Percentiles rank a stretch among this genome's conserved stretches.
Conservation (phyloP, 768 basidiomycete species). For the Auricularia sp. region DNA sequence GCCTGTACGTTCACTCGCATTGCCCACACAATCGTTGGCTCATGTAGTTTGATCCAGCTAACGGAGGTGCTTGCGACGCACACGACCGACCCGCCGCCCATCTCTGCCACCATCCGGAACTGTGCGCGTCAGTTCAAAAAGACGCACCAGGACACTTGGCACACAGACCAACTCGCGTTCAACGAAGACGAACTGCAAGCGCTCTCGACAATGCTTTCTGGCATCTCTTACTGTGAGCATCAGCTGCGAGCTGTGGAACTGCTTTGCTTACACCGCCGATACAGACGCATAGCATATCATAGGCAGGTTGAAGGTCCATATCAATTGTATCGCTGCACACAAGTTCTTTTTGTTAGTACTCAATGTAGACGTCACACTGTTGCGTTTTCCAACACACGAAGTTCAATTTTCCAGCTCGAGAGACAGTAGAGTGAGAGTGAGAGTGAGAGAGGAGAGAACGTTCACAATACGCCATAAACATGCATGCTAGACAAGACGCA, state of each 20-base stretch:
- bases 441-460: not conserved
- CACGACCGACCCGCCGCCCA: conserved; percentile 78
- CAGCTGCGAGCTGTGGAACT: not conserved
- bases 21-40: too few species aligned
- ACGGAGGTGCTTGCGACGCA: conserved; percentile 73
- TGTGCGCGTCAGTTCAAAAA: conserved; percentile 81
- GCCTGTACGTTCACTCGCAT: conserved; percentile 16
- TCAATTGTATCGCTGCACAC: not conserved
- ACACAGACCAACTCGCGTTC: conserved; percentile 77
- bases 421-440: not conserved
- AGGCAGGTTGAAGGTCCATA: not conserved
- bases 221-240: conserved; percentile 73
- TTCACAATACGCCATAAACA: not conserved
- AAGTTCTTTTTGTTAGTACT: not conserved
- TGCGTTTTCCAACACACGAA: not conserved
- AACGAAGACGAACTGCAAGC: conserved; percentile 84
- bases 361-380: not conserved
- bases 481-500: not conserved
- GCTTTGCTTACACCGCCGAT: not conserved
- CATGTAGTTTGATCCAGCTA: conserved; percentile 18
- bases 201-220: conserved; percentile 79
- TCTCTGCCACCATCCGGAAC: conserved; percentile 80
- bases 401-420: not conserved
- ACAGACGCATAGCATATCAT: not conserved
- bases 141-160: conserved; percentile 73